Conservation (phyloP, 352 stramenopile genomes). For the Aphanomyces invadans region DNA sequence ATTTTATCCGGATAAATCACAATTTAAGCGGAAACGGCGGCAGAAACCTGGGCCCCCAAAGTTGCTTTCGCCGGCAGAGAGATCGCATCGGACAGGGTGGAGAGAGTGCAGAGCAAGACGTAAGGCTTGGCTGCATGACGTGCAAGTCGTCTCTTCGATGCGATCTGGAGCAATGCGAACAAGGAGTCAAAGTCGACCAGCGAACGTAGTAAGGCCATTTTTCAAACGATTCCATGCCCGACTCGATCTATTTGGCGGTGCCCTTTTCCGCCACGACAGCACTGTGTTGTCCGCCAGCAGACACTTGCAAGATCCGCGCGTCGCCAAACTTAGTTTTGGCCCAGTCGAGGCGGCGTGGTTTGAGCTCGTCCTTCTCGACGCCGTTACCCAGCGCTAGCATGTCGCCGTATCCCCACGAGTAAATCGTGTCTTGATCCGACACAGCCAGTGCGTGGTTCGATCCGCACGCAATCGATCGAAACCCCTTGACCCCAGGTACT, state of each 20-base stretch:
- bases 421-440: slow-evolving; percentile 64
- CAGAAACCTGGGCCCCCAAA: too few relatives aligned
- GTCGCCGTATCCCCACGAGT: slow-evolving; percentile 90
- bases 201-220: too few relatives aligned
- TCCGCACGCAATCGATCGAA: slow-evolving; percentile 57
- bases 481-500: slow-evolving; percentile 27
- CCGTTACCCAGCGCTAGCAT: slow-evolving; percentile 87
- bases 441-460: slow-evolving; percentile 84
- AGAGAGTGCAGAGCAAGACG: too few relatives aligned
- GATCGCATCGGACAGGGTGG: too few relatives aligned
- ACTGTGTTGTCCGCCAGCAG: slow-evolving; percentile 84
- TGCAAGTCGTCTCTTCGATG: too few relatives aligned
- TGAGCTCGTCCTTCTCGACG: slow-evolving; percentile 68
- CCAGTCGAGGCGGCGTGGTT: slow-evolving; percentile 58
- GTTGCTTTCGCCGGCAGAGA: too few relatives aligned
- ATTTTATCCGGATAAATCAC: not conserved
- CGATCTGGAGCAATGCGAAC: too few relatives aligned
- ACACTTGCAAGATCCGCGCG: slow-evolving; percentile 61
- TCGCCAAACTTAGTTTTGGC: slow-evolving; percentile 56
- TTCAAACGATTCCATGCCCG: too few relatives aligned
- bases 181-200: too few relatives aligned
- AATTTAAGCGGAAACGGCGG: too few relatives aligned
- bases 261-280: slow-evolving; percentile 46
- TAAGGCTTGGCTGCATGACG: too few relatives aligned
- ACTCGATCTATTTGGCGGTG: slow-evolving; percentile 25